Conservation (phyloP, 768 basidiomycete species). For the Lepiota brunneoincarnata region DNA sequence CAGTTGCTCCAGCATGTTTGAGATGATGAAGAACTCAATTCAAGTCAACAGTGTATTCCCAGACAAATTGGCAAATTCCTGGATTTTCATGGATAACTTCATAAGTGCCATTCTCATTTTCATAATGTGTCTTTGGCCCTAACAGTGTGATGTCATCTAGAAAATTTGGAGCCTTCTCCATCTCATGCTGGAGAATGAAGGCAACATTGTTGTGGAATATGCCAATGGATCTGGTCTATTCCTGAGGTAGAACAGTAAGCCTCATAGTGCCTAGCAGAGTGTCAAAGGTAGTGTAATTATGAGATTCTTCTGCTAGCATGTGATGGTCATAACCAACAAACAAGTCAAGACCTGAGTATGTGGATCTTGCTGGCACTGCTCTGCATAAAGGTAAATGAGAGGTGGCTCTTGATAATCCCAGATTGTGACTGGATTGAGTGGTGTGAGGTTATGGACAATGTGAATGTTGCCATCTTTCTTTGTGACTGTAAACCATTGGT, state of each 20-base stretch:
- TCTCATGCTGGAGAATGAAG: slow-evolving; percentile 31
- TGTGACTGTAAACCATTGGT: slow-evolving; percentile 35
- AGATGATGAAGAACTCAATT: slow-evolving; percentile 30
- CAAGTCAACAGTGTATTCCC: slow-evolving; percentile 31
- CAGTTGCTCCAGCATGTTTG: slow-evolving; percentile 26
- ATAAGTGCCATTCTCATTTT: slow-evolving; percentile 17
- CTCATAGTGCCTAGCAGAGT: too few relatives aligned
- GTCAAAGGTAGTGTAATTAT: too few relatives aligned
- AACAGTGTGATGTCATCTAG: slow-evolving; percentile 30
- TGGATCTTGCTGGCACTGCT: slow-evolving; percentile 24
- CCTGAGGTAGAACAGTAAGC: too few relatives aligned
- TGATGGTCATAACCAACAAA: slow-evolving; percentile 13
- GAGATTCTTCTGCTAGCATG: too few relatives aligned
- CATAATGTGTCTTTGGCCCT: slow-evolving; percentile 31
- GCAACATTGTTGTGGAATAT: too few relatives aligned
- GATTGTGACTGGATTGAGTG: slow-evolving; percentile 36
- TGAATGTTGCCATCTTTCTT: slow-evolving; percentile 33
- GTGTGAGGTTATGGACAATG: slow-evolving; percentile 37
- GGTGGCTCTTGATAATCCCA: slow-evolving; percentile 32
- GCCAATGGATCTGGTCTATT: slow-evolving; percentile 31
- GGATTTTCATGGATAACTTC: slow-evolving; percentile 13
- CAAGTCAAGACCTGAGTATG: slow-evolving; percentile 28
- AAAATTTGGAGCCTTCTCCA: slow-evolving; percentile 21
- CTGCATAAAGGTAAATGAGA: slow-evolving; percentile 28
- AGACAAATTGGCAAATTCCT: slow-evolving; percentile 33